These are phyloP conservation scores for Cutaneotrichosporon cyanovorans DNA, from an alignment of 1,284 basidiomycete genomes.

Conservation along the genomic window DNA sequence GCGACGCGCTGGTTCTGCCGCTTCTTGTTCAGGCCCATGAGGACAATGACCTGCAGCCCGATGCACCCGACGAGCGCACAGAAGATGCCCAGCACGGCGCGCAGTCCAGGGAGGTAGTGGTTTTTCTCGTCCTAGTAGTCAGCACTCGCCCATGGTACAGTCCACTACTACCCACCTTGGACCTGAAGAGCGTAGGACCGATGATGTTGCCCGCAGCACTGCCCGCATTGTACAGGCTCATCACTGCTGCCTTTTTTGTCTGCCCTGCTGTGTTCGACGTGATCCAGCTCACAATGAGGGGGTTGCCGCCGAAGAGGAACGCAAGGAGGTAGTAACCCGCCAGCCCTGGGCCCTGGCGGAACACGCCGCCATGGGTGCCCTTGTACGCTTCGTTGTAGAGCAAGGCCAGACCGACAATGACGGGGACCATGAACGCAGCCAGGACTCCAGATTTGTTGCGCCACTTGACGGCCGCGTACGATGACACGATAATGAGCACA, in stretches of 20 bases:
- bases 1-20: conserved; percentile 25
- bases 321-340: conserved; percentile 46
- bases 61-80: conserved; percentile 10
- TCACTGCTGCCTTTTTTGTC: conserved; percentile 44
- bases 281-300: conserved; percentile 45
- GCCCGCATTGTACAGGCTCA: conserved; percentile 23
- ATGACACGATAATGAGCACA: conserved; percentile 29
- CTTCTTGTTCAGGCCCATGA: conserved; percentile 23
- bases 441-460: conserved; percentile 36
- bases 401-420: conserved; percentile 37
- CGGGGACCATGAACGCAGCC: conserved; percentile 30
- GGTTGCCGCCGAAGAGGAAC: conserved; percentile 45
- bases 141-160: too few relatives aligned
- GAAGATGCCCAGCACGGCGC: conserved; percentile 6
- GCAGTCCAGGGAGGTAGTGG: conserved; percentile 22
- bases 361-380: conserved; percentile 3
- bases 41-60: conserved; percentile 4
- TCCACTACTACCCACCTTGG: conserved; percentile 14
- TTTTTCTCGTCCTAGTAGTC: conserved; percentile 28
- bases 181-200: conserved; percentile 38
- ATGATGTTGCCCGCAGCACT: conserved; percentile 31
- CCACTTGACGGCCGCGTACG: conserved; percentile 32
- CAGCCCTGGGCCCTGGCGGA: conserved; percentile 30
- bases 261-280: conserved; percentile 45
- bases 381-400: conserved; percentile 20